Conservation (phyloP, 2,329 filamentous ascomycete genomes). For the Aspergillus sergii region DNA sequence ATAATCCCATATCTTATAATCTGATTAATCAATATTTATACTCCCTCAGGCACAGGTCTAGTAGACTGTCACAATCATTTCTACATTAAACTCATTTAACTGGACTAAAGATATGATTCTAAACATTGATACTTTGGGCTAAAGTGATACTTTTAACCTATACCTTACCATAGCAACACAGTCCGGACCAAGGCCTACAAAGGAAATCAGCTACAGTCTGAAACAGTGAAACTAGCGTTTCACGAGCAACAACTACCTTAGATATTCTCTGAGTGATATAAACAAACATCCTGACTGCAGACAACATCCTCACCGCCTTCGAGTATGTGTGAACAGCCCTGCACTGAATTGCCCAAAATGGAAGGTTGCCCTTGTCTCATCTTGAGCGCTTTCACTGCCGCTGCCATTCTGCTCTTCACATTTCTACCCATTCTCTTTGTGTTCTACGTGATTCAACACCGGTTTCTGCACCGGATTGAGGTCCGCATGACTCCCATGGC, state of each 20-base stretch:
- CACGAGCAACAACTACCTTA: not conserved
- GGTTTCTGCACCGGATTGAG: not conserved
- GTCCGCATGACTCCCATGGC: not conserved
- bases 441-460: not conserved
- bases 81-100: too few relatives aligned
- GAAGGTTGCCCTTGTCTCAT: conserved; percentile 11
- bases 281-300: not conserved
- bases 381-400: not conserved
- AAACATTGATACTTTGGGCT: too few relatives aligned
- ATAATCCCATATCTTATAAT: too few relatives aligned
- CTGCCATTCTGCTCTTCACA: not conserved
- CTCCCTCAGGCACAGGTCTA: too few relatives aligned
- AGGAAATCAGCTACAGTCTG: not conserved
- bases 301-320: not conserved
- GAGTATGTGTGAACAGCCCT: not conserved
- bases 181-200: not conserved
- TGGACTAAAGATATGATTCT: too few relatives aligned
- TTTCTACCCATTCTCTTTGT: conserved; percentile 2
- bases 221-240: not conserved
- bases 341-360: conserved; percentile 18
- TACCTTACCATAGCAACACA: not conserved
- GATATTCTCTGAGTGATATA: not conserved
- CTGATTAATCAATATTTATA: too few relatives aligned
- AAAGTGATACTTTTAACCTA: not conserved
- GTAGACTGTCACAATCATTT: too few relatives aligned